Evolutionary conservation across 169 alveolate species (phyloP).

Genomic region (Cytauxzoon felis): DNA sequence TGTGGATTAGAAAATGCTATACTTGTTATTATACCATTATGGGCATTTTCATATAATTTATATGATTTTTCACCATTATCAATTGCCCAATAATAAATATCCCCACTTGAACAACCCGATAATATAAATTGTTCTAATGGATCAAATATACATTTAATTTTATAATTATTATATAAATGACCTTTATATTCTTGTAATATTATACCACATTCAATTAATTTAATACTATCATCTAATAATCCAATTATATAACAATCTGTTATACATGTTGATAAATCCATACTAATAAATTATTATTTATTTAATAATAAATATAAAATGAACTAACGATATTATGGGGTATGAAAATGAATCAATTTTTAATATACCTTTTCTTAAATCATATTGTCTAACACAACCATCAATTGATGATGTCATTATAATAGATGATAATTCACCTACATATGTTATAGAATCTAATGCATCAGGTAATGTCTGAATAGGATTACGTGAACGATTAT

Average conservation of each 20-base stretch:
- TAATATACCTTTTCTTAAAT: slow-evolving; percentile 68
- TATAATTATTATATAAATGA: slow-evolving; percentile 55
- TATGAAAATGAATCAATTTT: slow-evolving; percentile 56
- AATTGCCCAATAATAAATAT: slow-evolving; percentile 56
- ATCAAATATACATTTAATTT: slow-evolving; percentile 46
- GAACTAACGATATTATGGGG: slow-evolving; percentile 57
- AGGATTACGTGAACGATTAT: slow-evolving; percentile 60
- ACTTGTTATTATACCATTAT: slow-evolving; percentile 46
- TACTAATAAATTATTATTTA: slow-evolving; percentile 27
- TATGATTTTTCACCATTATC: not conserved
- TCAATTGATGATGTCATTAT: slow-evolving; percentile 66
- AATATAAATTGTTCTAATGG: slow-evolving; percentile 60
- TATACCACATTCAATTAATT: slow-evolving; percentile 64
- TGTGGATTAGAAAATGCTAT: slow-evolving; percentile 53
- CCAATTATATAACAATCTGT: slow-evolving; percentile 59
- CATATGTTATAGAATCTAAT: slow-evolving; percentile 63
- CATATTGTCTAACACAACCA: slow-evolving; percentile 69
- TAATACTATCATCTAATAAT: slow-evolving; percentile 44
- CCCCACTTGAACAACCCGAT: slow-evolving; percentile 67
- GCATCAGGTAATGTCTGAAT: slow-evolving; percentile 65
- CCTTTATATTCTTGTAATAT: slow-evolving; percentile 50
- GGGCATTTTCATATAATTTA: slow-evolving; percentile 30
- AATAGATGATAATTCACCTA: slow-evolving; percentile 23
- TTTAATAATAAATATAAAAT: not conserved
- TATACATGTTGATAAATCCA: slow-evolving; percentile 48